Conservation (phyloP, 257 asterid genomes). For the Solanum corneliomulleri region DNA sequence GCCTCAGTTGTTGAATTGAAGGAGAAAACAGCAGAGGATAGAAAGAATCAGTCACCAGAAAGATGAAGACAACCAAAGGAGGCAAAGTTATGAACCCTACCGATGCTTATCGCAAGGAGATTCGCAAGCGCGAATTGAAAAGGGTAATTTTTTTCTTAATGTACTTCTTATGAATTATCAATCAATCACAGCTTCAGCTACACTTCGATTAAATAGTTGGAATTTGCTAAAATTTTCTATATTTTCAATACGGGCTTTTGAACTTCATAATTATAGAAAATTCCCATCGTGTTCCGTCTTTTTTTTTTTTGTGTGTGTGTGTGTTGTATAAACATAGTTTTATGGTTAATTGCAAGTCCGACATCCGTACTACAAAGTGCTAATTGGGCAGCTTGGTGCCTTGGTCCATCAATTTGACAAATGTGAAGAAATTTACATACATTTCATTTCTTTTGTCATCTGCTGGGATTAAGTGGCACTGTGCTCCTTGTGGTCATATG, state of each 20-base stretch:
- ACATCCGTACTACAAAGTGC: neutral
- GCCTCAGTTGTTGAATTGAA: neutral
- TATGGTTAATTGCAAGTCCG: neutral
- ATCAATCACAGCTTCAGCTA: neutral
- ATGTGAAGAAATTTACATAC: neutral
- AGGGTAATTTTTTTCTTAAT: neutral
- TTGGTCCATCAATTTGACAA: neutral
- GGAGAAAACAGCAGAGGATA: neutral
- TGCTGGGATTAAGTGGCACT: neutral
- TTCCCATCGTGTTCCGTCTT: neutral
- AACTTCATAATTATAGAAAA: neutral
- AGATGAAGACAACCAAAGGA: conserved; percentile 96
- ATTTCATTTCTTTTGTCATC: neutral
- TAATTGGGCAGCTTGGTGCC: neutral
- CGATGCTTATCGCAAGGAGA: conserved; percentile 90
- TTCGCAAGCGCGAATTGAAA: conserved; percentile 70
- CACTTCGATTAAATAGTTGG: neutral
- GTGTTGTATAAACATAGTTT: neutral
- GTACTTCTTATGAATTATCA: neutral
- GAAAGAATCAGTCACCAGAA: conserved; percentile 8
- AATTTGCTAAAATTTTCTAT: no score
- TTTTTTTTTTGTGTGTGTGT: neutral
- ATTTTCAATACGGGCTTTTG: neutral
- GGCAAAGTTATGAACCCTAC: conserved; percentile 99
- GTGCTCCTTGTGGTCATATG: neutral